Conservation (phyloP, 306 rosid genomes). For the Trifolium dubium region DNA sequence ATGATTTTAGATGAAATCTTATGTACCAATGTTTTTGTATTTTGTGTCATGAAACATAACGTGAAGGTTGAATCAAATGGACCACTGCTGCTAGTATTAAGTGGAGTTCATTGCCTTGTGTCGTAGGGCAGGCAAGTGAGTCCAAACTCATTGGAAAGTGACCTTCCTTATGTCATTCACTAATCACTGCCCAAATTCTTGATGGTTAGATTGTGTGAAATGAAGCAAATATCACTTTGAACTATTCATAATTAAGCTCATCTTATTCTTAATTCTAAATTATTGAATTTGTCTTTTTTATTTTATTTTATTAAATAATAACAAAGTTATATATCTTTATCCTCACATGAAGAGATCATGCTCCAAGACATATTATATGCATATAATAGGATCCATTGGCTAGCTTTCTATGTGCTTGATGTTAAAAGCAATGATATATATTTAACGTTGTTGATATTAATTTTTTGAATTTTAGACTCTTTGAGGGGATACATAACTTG, state of each 20-base stretch:
- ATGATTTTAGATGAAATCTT: conserved; percentile 3
- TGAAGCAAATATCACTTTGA: not conserved
- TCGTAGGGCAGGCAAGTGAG: not conserved
- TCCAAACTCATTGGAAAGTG: too few species aligned
- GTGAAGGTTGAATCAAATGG: not conserved
- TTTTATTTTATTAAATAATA: too few species aligned
- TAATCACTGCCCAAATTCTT: not conserved
- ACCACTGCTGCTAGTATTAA: conserved; percentile 2
- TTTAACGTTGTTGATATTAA: not conserved
- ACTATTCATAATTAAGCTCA: not conserved
- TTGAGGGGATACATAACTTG: not conserved
- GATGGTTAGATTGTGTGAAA: not conserved
- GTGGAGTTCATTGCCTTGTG: not conserved
- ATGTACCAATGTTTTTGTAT: not conserved
- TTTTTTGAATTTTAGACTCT: not conserved
- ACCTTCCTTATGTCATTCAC: not conserved
- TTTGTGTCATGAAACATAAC: not conserved
- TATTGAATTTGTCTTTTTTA: too few species aligned
- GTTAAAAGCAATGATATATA: not conserved
- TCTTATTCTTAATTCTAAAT: not conserved
- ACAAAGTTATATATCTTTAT: not conserved
- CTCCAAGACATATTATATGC: not conserved
- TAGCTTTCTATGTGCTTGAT: not conserved
- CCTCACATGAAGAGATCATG: not conserved
- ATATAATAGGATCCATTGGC: not conserved